Conservation (phyloP, 225 moss, liverwort and hornwort genomes). For the Sphagnum tenellum region DNA sequence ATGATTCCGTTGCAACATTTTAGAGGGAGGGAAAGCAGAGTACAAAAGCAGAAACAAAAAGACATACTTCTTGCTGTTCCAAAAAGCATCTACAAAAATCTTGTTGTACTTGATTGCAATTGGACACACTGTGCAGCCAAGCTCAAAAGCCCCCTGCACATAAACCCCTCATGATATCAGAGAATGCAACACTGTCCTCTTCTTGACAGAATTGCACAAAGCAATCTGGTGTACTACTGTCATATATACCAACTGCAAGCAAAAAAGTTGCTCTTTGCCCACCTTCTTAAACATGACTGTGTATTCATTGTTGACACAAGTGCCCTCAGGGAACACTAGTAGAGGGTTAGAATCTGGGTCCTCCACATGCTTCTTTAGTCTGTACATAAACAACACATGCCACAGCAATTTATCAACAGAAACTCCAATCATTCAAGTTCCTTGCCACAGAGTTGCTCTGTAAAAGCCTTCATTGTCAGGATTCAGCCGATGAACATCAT, state of each 20-base stretch:
- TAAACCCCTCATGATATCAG: too few relatives aligned
- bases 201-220: too few relatives aligned
- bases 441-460: too few relatives aligned
- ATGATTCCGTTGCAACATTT: too few relatives aligned
- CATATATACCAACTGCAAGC: too few relatives aligned
- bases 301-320: constrained; percentile 97
- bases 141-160: constrained; percentile 90
- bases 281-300: constrained; percentile 99
- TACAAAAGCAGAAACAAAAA: neutral
- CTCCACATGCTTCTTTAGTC: constrained; percentile 75
- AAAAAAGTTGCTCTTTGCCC: neutral
- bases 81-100: constrained; percentile 97
- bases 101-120: constrained; percentile 98
- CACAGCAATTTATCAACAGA: too few relatives aligned
- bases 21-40: too few relatives aligned
- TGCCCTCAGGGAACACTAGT: constrained; percentile 91
- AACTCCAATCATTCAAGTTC: too few relatives aligned
- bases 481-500: too few relatives aligned
- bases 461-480: too few relatives aligned
- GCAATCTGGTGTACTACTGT: too few relatives aligned
- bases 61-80: constrained; percentile 98
- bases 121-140: constrained; percentile 88
- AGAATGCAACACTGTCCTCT: too few relatives aligned
- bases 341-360: constrained; percentile 68
- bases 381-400: constrained; percentile 9